Percentiles rank a stretch among this genome's conserved stretches.
These are phyloP conservation scores for Sesbania bispinosa DNA, from an alignment of 306 rosid genomes.

Conservation along the genomic window DNA sequence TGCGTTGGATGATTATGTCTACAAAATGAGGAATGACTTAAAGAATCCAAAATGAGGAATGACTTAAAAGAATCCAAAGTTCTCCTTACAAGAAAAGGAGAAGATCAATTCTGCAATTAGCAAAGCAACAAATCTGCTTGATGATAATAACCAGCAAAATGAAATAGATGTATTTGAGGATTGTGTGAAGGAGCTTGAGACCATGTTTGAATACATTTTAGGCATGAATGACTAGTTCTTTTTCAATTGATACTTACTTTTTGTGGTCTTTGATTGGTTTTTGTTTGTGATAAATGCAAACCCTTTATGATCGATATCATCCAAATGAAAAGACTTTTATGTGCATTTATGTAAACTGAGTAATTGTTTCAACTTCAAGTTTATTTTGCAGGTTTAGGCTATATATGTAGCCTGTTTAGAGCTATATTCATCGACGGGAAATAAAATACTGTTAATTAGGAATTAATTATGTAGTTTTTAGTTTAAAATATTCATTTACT, in stretches of 20 bases:
- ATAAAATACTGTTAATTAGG: too few species aligned
- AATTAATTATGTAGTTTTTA: too few species aligned
- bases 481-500: too few species aligned
- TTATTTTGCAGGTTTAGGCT: too few species aligned
- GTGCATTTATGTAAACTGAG: too few species aligned
- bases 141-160: neutral
- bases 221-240: neutral
- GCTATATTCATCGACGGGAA: too few species aligned
- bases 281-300: neutral
- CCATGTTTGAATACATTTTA: neutral
- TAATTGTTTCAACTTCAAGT: too few species aligned
- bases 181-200: slow-evolving; percentile 21
- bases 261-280: neutral
- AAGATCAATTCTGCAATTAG: slow-evolving; percentile 38
- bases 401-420: too few species aligned
- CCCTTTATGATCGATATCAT: neutral
- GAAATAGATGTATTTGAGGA: neutral
- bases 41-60: slow-evolving; percentile 34
- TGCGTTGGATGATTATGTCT: slow-evolving; percentile 31
- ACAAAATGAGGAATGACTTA: slow-evolving; percentile 27
- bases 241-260: neutral
- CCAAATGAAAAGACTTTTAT: too few species aligned
- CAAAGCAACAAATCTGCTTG: slow-evolving; percentile 30
- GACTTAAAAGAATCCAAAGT: slow-evolving; percentile 1
- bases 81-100: slow-evolving; percentile 22